These are phyloP conservation scores for Astrephomene gubernaculifera DNA, from an alignment of 139 green algal species.

Conservation along the genomic window DNA sequence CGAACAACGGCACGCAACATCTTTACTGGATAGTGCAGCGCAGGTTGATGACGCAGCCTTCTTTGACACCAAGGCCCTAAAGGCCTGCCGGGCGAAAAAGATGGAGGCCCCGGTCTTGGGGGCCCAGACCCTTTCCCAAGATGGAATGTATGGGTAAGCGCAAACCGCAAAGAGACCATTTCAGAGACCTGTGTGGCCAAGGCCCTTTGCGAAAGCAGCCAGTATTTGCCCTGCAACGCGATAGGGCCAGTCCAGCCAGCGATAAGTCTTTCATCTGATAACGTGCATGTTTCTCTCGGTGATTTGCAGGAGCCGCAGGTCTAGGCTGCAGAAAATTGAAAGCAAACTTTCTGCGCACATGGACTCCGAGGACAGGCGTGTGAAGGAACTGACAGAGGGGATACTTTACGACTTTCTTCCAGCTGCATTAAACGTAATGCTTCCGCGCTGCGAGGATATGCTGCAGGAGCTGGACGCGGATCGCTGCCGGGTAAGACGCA, in stretches of 20 bases:
- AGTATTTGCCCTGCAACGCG: too few species aligned
- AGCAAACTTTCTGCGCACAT: slow-evolving; percentile 51
- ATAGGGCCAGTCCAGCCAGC: too few species aligned
- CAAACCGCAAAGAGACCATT: neutral
- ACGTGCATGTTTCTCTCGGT: too few species aligned
- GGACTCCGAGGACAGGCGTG: slow-evolving; percentile 66
- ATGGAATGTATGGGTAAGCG: slow-evolving; percentile 35
- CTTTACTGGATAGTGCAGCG: too few species aligned
- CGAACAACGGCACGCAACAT: too few species aligned
- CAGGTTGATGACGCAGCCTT: neutral
- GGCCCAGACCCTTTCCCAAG: neutral
- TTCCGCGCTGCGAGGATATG: slow-evolving; percentile 63
- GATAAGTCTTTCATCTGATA: too few species aligned
- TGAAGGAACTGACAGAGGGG: slow-evolving; percentile 71
- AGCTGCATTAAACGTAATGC: slow-evolving; percentile 63
- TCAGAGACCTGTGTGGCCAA: too few species aligned
- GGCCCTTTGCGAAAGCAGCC: too few species aligned
- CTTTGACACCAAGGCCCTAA: neutral
- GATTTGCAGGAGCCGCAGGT: slow-evolving; percentile 13
- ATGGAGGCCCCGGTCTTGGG: neutral
- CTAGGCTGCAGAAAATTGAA: slow-evolving; percentile 45
- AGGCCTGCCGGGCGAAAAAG: neutral
- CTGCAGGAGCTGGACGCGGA: slow-evolving; percentile 56
- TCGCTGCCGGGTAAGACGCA: slow-evolving; percentile 58
- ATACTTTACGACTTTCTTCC: slow-evolving; percentile 74